A percentile compares a stretch with the other conserved stretches of the same genome.
Evolutionary conservation across 106 monocot species (phyloP).

Genomic region (Xerophyta viscosa): DNA sequence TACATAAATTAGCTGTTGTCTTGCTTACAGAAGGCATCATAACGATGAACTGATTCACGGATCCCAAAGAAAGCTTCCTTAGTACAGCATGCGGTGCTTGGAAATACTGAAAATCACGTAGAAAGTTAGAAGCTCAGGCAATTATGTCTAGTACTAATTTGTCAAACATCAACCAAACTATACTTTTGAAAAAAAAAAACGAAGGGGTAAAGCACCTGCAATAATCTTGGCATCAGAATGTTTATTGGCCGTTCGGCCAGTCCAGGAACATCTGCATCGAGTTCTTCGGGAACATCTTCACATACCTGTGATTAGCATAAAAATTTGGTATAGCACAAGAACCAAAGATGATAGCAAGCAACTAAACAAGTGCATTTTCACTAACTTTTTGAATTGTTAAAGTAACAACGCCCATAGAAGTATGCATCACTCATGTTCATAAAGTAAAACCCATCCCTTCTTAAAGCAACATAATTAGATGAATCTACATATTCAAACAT

Average conservation of each 20-base stretch:
- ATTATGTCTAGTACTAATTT: background rate
- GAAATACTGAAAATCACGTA: constrained; percentile 58
- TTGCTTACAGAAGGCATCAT: constrained; percentile 79
- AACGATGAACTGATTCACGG: constrained; percentile 95
- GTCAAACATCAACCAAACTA: background rate
- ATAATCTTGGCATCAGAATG: constrained; percentile 86
- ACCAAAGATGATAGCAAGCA: no score
- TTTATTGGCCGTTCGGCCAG: constrained; percentile 84
- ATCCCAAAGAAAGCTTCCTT: constrained; percentile 80
- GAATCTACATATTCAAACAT: no score
- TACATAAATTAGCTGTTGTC: background rate
- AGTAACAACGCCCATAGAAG: no score
- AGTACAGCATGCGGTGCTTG: constrained; percentile 76
- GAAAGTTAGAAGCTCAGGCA: background rate
- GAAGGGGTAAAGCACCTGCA: constrained; percentile 80
- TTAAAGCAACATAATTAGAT: no score
- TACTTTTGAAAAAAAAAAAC: no score
- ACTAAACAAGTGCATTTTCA: background rate
- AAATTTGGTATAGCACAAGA: no score
- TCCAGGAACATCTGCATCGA: constrained; percentile 91
- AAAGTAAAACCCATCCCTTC: no score
- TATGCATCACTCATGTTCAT: no score
- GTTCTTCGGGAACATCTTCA: constrained; percentile 87
- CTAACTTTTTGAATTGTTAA: no score
- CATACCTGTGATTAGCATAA: constrained; percentile 53